Evolutionary conservation across 2,329 filamentous ascomycete genomes (phyloP), one percentile per base, ranked within the genome.

Genomic region (Berkeleyomyces basicola): DNA sequence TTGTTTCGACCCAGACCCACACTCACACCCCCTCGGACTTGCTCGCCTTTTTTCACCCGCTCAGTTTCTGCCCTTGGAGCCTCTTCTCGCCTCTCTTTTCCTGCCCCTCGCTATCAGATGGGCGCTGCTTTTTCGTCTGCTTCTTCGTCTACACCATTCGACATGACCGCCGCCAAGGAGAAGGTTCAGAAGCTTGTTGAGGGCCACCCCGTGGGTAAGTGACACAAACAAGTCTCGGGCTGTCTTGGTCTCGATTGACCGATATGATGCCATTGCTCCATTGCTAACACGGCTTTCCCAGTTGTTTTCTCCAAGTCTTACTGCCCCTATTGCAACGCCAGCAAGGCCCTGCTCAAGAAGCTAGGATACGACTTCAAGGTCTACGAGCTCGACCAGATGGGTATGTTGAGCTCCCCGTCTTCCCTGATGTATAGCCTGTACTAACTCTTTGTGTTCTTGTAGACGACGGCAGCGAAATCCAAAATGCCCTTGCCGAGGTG

Each of bases 241-340:
- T 11, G 10, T 9, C 9, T 11, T 44, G 10, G 10, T 31, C 33
- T 5, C 47, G 11, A 14, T 31, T 14, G 5, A 23, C 11, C 31
- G 14, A 37, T n/a, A 11, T 31, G 23, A 3, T 11, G 14, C 7
- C 23, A 23, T 23, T 23, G 23, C 23, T 23, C 23, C 23, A 23
- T 23, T 53, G 7, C 51, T 55, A 55, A 55, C n/a, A 36, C 2
- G 11, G 3, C 51, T 7, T 49, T 36, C 4, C 3, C 39, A 88
- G 88, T 93, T 70, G 88, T 99, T 73, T 99, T 99, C 82, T 91
- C 87, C 76, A 99, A 99, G 79, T 89, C 86, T 14, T 96, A 90
- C 78, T 99, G 93, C 82, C 90, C 91, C 10, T 95, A 95, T 82
- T 97, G 92, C 81, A 80, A 76, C 64, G 79, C 84, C 65, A 84